Evolutionary conservation across 805 yeast genomes (phyloP).

Genomic region (Kodamaea restingae): DNA sequence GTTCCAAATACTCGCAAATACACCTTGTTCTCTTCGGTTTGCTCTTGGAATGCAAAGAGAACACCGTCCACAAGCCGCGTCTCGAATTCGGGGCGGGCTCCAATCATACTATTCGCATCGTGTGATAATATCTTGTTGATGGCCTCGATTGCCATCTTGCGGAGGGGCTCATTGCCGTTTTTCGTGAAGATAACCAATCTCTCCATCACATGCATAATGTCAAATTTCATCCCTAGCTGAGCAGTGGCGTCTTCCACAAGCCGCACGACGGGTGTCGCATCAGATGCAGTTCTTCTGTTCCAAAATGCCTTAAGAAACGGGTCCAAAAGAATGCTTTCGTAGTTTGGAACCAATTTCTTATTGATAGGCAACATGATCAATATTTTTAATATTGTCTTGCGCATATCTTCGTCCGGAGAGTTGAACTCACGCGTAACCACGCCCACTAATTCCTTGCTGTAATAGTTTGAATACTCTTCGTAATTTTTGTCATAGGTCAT

Average conservation of each 20-base stretch:
- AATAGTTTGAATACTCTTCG: slow-evolving; percentile 72
- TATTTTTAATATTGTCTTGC: slow-evolving; percentile 63
- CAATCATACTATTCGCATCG: slow-evolving; percentile 36
- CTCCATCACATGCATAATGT: slow-evolving; percentile 57
- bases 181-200: slow-evolving; percentile 56
- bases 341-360: slow-evolving; percentile 50
- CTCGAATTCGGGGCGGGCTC: slow-evolving; percentile 60
- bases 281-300: slow-evolving; percentile 78
- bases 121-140: slow-evolving; percentile 51
- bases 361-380: slow-evolving; percentile 63
- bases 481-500: slow-evolving; percentile 56
- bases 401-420: slow-evolving; percentile 88
- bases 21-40: slow-evolving; percentile 50
- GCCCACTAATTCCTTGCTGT: slow-evolving; percentile 68
- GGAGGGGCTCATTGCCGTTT: slow-evolving; percentile 77
- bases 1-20: slow-evolving; percentile 63
- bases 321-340: slow-evolving; percentile 49
- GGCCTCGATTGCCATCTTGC: slow-evolving; percentile 76
- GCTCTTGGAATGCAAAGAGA: slow-evolving; percentile 77
- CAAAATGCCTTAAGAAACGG: slow-evolving; percentile 72
- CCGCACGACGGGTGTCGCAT: slow-evolving; percentile 46
- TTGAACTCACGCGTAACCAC: slow-evolving; percentile 67
- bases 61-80: slow-evolving; percentile 74
- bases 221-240: slow-evolving; percentile 62
- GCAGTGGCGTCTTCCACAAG: slow-evolving; percentile 71